Evolutionary conservation across 1,139 yeast genomes (phyloP).

Genomic region (Taphrina flavorubra): DNA sequence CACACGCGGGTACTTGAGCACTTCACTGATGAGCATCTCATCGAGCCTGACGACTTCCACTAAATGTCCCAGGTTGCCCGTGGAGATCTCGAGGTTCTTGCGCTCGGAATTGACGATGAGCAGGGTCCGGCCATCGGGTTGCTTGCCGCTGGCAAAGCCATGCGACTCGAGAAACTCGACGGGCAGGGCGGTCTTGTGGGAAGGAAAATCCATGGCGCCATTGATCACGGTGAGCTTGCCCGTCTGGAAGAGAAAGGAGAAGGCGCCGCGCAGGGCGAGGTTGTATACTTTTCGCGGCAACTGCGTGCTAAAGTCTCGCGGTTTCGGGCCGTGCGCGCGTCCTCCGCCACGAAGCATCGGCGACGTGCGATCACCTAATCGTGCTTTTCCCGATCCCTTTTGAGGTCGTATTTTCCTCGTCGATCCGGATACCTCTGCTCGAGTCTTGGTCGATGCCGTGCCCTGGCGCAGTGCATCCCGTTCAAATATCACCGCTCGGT

Average conservation of each 20-base stretch:
- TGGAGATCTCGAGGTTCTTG: slow-evolving; percentile 32
- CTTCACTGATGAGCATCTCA: slow-evolving; percentile 36
- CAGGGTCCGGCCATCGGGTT: slow-evolving; percentile 26
- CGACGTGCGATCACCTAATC: slow-evolving; percentile 94
- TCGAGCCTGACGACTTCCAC: slow-evolving; percentile 28
- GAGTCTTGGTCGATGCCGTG: slow-evolving; percentile 68
- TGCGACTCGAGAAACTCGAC: slow-evolving; percentile 42
- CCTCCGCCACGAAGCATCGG: slow-evolving; percentile 92
- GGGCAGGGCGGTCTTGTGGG: slow-evolving; percentile 43
- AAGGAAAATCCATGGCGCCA: slow-evolving; percentile 56
- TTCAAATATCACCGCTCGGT: slow-evolving; percentile 94
- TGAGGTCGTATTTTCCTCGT: slow-evolving; percentile 83
- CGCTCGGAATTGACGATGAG: slow-evolving; percentile 19
- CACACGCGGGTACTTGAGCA: slow-evolving; percentile 35
- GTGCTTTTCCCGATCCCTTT: slow-evolving; percentile 93
- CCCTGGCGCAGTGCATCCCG: slow-evolving; percentile 90
- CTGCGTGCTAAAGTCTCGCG: slow-evolving; percentile 88
- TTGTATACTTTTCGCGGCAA: slow-evolving; percentile 76
- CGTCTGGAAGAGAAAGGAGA: slow-evolving; percentile 75
- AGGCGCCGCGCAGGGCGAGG: slow-evolving; percentile 77
- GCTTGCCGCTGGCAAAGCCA: slow-evolving; percentile 34
- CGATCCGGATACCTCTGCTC: slow-evolving; percentile 85
- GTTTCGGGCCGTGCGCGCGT: slow-evolving; percentile 82
- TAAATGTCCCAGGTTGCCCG: slow-evolving; percentile 27
- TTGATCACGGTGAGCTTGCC: slow-evolving; percentile 79